A percentile compares a stretch with the other conserved stretches of the same genome.
phyloP scores from a whole-genome alignment of 805 yeast species.

The Saccharomycopsis guyanensis region DNA sequence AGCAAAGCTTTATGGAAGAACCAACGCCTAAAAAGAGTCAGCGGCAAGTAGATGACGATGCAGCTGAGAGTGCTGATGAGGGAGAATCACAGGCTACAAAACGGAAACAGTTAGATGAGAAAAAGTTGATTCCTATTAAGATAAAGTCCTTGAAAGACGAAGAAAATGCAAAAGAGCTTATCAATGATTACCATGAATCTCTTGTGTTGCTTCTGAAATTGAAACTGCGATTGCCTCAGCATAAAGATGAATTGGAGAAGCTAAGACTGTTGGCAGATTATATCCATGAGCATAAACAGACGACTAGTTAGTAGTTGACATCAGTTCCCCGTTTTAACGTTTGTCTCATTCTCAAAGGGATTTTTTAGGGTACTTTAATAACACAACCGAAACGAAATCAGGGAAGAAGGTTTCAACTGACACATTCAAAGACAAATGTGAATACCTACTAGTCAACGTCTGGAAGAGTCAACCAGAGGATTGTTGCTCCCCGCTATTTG shows the following conservation, averaged over 20 bases:
- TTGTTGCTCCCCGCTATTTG: too few relatives aligned
- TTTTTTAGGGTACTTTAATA: too few relatives aligned
- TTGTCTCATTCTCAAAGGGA: too few relatives aligned
- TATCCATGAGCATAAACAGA: neutral
- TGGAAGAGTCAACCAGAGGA: too few relatives aligned
- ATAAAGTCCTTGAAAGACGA: conserved; percentile 5
- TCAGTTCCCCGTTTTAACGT: too few relatives aligned
- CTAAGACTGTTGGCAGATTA: neutral
- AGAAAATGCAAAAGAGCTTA: conserved; percentile 11
- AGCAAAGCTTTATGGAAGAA: too few relatives aligned
- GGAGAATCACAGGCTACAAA: conserved; percentile 2
- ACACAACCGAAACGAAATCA: too few relatives aligned
- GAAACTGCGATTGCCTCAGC: conserved; percentile 12
- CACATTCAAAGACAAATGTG: too few relatives aligned
- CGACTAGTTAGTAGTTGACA: too few relatives aligned
- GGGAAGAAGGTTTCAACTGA: too few relatives aligned
- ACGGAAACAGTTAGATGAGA: conserved; percentile 10
- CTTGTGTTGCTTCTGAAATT: conserved; percentile 19
- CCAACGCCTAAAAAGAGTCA: too few relatives aligned
- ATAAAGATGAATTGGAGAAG: neutral
- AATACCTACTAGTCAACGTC: too few relatives aligned
- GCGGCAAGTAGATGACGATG: neutral
- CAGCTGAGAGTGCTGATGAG: neutral
- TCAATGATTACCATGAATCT: conserved; percentile 21
- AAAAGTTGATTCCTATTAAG: conserved; percentile 17